Evolutionary conservation across 371 early-diverging fungal species (phyloP), one percentile per base, ranked within the genome.

Genomic region (Circinella minor): DNA sequence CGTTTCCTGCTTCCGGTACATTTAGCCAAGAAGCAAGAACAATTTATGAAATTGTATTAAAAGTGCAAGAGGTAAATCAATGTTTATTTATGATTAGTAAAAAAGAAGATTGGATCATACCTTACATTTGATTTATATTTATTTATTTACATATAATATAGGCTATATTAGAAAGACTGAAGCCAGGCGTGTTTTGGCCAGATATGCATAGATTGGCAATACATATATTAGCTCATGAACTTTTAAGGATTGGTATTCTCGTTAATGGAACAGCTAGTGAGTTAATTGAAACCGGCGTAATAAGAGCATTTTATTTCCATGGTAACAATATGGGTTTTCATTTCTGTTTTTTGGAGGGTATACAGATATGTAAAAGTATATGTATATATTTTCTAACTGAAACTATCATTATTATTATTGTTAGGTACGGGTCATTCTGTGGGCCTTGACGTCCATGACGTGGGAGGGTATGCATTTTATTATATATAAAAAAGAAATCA

Each of bases 391-490:
- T 7, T 15, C 14, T 5, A 51, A n/a, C 51, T 51, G 7, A 51
- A 13, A 15, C 51, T 13, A 17, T 51, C 57, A 27, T 27, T 57
- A 10, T 57, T 18, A 18, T 7, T 1, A 43, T 1, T 43, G 11
- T 43, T 34, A 57, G 57, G 57, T 27, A 78, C 72, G 7, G 86
- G 93, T 68, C 84, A 89, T 67, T 86, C 88, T 39, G 87, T 91
- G 51, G 93, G 92, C 55, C 79, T 93, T 67, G 92, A 93, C 77
- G 90, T 89, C 4, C 97, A 96, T 74, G 97, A 96, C 77, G 91
- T 91, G 61, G 95, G 92, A 55, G 96, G 97, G 57, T 95, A 94
- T 76, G 74, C 3, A 43, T 43, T 11, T 2, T 43, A 43, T 11
- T 11, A 20, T 37, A 9, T 39, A 34, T 36, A 54, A 39, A 14